Conservation (phyloP, 139 green algal genomes). For the Chlorella sorokiniana region DNA sequence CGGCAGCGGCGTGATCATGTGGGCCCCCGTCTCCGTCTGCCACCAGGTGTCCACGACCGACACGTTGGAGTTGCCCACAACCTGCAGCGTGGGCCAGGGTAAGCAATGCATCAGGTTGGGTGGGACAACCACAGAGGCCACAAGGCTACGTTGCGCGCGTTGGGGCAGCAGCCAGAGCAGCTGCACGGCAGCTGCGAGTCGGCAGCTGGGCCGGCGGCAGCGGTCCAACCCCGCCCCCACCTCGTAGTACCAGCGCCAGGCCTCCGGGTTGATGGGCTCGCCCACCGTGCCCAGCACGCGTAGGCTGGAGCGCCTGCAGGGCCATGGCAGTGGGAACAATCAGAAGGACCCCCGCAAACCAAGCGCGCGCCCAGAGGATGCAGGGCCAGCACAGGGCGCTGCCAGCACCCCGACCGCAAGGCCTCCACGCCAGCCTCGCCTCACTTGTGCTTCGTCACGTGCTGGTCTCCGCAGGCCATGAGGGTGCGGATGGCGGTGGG, state of each 20-base stretch:
- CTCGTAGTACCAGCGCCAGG: conserved; percentile 95
- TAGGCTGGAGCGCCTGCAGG: conserved; percentile 55
- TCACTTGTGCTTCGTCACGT: conserved; percentile 58
- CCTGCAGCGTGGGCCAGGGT: conserved; percentile 9
- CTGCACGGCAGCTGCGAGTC: not conserved
- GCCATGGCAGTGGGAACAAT: not conserved
- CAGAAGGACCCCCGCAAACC: not conserved
- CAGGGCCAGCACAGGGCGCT: not conserved
- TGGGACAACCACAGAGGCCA: not conserved
- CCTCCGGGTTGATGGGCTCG: conserved; percentile 98
- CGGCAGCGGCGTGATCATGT: conserved; percentile 92
- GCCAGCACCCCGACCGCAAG: not conserved
- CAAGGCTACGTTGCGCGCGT: not conserved
- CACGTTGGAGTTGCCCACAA: conserved; percentile 70
- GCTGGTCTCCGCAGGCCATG: conserved; percentile 83
- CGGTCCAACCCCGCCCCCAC: conserved; percentile 26
- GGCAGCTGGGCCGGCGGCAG: not conserved
- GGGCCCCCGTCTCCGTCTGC: conserved; percentile 94
- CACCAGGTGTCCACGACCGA: conserved; percentile 97
- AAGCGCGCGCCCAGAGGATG: not conserved
- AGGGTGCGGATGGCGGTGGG: conserved; percentile 93
- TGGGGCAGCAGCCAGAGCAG: not conserved
- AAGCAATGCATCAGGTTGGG: not conserved
- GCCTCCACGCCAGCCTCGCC: not conserved
- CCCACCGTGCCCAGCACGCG: conserved; percentile 93